Evolutionary conservation across 129 eudicot genomes (phyloP).

Genomic region (Kitagawia praeruptora): DNA sequence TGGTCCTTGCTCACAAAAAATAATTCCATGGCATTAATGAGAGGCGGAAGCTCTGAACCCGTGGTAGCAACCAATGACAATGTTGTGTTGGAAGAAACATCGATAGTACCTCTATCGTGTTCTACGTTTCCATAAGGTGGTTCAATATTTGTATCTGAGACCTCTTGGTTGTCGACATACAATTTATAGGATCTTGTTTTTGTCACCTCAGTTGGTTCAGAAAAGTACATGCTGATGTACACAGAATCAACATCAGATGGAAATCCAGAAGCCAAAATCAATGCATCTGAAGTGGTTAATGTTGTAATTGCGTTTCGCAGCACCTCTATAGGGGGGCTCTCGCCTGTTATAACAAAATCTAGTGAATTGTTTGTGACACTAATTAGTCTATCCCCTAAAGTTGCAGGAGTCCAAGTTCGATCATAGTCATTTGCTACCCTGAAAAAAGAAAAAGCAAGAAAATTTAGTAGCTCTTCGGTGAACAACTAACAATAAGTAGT

Average conservation of each 20-base stretch:
- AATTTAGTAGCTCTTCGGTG: constrained; percentile 4
- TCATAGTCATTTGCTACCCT: constrained; percentile 29
- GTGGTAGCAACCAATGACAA: constrained; percentile 25
- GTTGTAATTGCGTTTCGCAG: constrained; percentile 28
- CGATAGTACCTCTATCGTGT: constrained; percentile 17
- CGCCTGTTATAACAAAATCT: background rate
- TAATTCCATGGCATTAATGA: constrained; percentile 46
- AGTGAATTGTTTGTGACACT: constrained; percentile 6
- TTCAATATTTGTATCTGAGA: constrained; percentile 21
- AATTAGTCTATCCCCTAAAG: constrained; percentile 3
- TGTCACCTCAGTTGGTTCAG: constrained; percentile 29
- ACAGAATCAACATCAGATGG: background rate
- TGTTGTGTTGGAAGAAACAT: constrained; percentile 19
- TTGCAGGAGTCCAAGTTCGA: constrained; percentile 36
- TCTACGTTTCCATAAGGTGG: constrained; percentile 33
- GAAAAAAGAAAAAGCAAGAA: constrained; percentile 1
- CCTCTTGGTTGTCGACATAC: constrained; percentile 11
- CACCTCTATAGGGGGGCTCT: constrained; percentile 47
- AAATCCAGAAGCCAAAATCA: constrained; percentile 11
- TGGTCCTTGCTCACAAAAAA: constrained; percentile 28
- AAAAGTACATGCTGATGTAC: constrained; percentile 41
- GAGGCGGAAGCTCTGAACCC: constrained; percentile 45
- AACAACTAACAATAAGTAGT: background rate
- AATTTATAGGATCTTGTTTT: constrained; percentile 29
- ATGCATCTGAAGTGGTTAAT: background rate